phyloP scores from a whole-genome alignment of 1,284 basidiomycete species.

The Ustilago bromivora region DNA sequence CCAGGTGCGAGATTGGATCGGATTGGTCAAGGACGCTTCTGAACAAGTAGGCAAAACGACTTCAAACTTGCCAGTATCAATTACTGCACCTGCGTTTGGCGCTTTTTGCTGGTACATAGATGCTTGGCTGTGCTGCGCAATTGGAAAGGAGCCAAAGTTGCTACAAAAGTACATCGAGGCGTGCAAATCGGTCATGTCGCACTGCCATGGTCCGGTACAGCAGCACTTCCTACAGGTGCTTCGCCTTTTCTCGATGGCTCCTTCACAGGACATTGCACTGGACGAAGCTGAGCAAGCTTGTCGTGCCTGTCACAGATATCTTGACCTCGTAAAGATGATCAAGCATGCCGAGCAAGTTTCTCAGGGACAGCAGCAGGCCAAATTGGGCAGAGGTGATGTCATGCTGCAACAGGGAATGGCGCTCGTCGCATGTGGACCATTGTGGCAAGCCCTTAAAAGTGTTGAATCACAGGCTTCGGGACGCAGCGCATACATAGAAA shows the following conservation, averaged over 20 bases:
- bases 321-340: conserved; percentile 15
- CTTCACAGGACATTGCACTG: conserved; percentile 24
- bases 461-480: conserved; percentile 29
- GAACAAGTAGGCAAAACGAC: not conserved
- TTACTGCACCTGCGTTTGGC: conserved; percentile 23
- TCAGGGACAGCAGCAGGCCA: not conserved
- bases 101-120: conserved; percentile 32
- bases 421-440: conserved; percentile 20
- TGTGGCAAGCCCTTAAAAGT: conserved; percentile 31
- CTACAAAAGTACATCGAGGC: conserved; percentile 22
- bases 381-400: not conserved
- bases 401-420: conserved; percentile 24
- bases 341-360: conserved; percentile 3
- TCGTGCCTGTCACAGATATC: conserved; percentile 31
- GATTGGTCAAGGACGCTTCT: conserved; percentile 26
- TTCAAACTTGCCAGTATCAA: not conserved
- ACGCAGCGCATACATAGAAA: conserved; percentile 14
- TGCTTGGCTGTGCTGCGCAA: conserved; percentile 37
- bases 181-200: conserved; percentile 1
- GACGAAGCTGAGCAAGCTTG: conserved; percentile 36
- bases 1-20: conserved; percentile 80
- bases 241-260: conserved; percentile 18
- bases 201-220: conserved; percentile 10
- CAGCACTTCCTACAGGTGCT: conserved; percentile 25
- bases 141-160: conserved; percentile 27